Conservation (phyloP, 176 grass and related monocot species). For the Musa beccarii region DNA sequence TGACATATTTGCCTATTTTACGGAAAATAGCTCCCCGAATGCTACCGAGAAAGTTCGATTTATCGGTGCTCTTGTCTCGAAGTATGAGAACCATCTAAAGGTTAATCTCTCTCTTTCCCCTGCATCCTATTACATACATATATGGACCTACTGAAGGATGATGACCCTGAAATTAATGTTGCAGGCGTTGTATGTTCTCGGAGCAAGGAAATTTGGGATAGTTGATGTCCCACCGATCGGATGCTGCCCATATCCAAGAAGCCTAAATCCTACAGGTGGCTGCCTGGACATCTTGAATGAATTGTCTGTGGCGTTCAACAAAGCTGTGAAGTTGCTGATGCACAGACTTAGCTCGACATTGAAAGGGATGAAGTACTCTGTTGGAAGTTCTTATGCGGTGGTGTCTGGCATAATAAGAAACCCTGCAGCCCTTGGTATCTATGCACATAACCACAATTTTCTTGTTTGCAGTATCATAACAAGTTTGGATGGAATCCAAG, state of each 20-base stretch:
- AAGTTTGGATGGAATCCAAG: too few species aligned
- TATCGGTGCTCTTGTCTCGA: constrained; percentile 11
- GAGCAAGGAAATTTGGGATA: constrained; percentile 69
- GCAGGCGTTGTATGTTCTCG: constrained; percentile 56
- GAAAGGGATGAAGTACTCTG: constrained; percentile 57
- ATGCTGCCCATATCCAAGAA: constrained; percentile 85
- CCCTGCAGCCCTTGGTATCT: constrained; percentile 52
- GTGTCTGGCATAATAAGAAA: constrained; percentile 75
- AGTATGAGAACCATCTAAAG: constrained; percentile 29
- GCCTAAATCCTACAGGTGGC: constrained; percentile 58
- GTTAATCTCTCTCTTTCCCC: constrained; percentile 1
- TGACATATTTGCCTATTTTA: constrained; percentile 37
- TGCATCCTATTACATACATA: too few species aligned
- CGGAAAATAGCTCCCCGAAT: background rate
- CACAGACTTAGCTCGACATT: constrained; percentile 29
- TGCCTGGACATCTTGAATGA: constrained; percentile 76
- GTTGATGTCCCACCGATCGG: constrained; percentile 82
- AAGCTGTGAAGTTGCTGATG: constrained; percentile 51
- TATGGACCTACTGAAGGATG: too few species aligned
- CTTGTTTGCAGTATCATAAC: too few species aligned
- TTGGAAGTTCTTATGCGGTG: constrained; percentile 80
- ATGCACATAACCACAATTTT: too few species aligned
- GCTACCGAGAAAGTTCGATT: constrained; percentile 17
- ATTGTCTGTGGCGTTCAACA: constrained; percentile 56
- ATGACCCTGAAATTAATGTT: background rate